Base-by-base conservation (phyloP, 2,329 filamentous ascomycete genomes). In the Sordariomycetes sp. region DNA sequence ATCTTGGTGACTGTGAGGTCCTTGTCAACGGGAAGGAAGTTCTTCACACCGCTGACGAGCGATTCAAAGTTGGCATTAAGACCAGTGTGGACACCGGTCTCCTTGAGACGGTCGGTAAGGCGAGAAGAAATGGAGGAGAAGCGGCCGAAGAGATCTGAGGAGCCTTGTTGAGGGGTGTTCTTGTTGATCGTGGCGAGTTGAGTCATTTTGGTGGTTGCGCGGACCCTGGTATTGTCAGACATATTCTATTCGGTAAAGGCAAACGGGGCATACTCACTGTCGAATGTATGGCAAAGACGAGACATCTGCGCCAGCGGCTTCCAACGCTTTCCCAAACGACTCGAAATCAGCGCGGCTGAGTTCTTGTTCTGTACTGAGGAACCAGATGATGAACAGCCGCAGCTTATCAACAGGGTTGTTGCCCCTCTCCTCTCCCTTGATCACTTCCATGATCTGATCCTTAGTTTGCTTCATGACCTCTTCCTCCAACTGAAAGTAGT, bases 1-100 rank as follows among this genome's bases (percentile, higher is more conserved):
- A 98, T 95, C 61, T 96, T 96, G 37, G 93, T 98, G 34, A 98
- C 75, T 0, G 92, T 96, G 8, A 96, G 73, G 53, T 98, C 93
- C 48, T 88, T 86, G 62, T 98, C 93, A 11, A 79, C 86, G 0
- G 93, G 92, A n/a, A 98, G 66, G 61, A 98, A 94, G 60, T 94
- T 96, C 63, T 96, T 98, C 51, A 98, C 90, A 28, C 90, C 90
- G 6, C 86, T 90, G 41, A 96, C 88, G 28, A 98, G 75, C 20
- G 83, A 90, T 57, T 96, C 92, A 50, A 98, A 86, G 55, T 96
- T 96, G 35, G 79, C 78, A 2, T 72, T 72, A 8, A 79, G 60
- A 38, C 68, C 70, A 6, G 72, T 71, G 1, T 90, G 77, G 14
- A 93, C 86, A 21, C 76, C 76, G 5, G 86, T 87, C 44, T 94